Conservation (phyloP, 176 grass and related monocot species). For the Dactylis glomerata region DNA sequence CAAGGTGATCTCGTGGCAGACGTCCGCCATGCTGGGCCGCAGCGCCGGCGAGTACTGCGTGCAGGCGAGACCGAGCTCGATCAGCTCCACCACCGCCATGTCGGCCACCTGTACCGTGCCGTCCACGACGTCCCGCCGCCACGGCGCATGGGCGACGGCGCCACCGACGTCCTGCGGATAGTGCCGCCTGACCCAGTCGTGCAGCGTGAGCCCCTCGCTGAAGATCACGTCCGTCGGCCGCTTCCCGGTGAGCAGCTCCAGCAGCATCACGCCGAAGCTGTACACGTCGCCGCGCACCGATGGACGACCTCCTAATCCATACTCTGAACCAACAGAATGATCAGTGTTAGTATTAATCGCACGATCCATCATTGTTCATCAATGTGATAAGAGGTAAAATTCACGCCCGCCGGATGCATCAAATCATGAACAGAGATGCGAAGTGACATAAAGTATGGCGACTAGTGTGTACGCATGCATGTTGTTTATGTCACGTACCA, state of each 20-base stretch:
- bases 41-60: conserved; percentile 64
- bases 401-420: too few species aligned
- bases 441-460: background rate
- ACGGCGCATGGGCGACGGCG: conserved; percentile 40
- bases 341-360: background rate
- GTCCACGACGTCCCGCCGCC: background rate
- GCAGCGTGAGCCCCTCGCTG: conserved; percentile 70
- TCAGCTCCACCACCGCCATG: conserved; percentile 47
- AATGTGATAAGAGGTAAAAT: too few species aligned
- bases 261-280: conserved; percentile 81
- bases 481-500: conserved; percentile 35
- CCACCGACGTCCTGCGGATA: conserved; percentile 59
- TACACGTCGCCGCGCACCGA: conserved; percentile 74
- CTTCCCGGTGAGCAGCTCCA: conserved; percentile 20
- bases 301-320: conserved; percentile 55
- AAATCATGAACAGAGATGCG: background rate
- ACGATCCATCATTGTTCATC: too few species aligned
- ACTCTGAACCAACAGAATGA: conserved; percentile 42
- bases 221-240: conserved; percentile 68
- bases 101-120: conserved; percentile 4
- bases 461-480: background rate
- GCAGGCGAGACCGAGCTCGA: conserved; percentile 85
- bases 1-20: conserved; percentile 59
- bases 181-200: conserved; percentile 71
- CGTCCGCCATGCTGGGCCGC: conserved; percentile 73